Percentiles rank a stretch among this genome's conserved stretches.
These are phyloP conservation scores for Nephelium lappaceum DNA, from an alignment of 345 rosid genomes.

Conservation along the genomic window DNA sequence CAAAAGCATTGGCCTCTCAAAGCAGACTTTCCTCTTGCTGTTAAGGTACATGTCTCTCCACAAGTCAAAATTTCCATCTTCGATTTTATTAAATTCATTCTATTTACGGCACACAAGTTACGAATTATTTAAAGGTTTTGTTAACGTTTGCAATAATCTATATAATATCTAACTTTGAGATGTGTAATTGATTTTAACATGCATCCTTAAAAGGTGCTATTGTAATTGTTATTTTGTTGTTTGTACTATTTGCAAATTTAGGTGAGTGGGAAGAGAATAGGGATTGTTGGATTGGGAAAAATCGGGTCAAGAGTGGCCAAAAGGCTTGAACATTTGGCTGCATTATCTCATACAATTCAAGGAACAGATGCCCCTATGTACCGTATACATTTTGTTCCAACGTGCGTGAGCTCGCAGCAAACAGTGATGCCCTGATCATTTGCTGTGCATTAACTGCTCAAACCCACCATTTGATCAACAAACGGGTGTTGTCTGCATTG, in stretches of 20 bases:
- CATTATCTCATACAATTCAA: slow-evolving; percentile 45
- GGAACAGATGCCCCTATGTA: slow-evolving; percentile 33
- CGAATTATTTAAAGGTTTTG: no score
- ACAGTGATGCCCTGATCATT: slow-evolving; percentile 42
- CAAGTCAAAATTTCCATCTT: background rate
- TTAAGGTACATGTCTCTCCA: slow-evolving; percentile 33
- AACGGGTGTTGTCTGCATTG: slow-evolving; percentile 42
- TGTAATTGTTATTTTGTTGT: no score
- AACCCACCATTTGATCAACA: slow-evolving; percentile 52
- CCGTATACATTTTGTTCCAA: slow-evolving; percentile 37
- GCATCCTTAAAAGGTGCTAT: no score
- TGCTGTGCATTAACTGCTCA: slow-evolving; percentile 45
- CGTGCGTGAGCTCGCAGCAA: slow-evolving; percentile 45
- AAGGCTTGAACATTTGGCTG: slow-evolving; percentile 52
- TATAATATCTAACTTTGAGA: no score
- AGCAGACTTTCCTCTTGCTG: slow-evolving; percentile 44
- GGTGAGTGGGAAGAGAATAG: slow-evolving; percentile 44
- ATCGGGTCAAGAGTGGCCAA: slow-evolving; percentile 47
- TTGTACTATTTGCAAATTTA: slow-evolving; percentile 12
- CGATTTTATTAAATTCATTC: no score
- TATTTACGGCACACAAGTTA: no score
- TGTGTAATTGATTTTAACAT: no score
- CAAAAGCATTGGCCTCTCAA: slow-evolving; percentile 43
- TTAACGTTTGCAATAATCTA: no score
- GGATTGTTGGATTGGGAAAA: slow-evolving; percentile 55